phyloP scores from a whole-genome alignment of 2,329 filamentous ascomycete genomes.

The Pseudogymnoascus sp. region DNA sequence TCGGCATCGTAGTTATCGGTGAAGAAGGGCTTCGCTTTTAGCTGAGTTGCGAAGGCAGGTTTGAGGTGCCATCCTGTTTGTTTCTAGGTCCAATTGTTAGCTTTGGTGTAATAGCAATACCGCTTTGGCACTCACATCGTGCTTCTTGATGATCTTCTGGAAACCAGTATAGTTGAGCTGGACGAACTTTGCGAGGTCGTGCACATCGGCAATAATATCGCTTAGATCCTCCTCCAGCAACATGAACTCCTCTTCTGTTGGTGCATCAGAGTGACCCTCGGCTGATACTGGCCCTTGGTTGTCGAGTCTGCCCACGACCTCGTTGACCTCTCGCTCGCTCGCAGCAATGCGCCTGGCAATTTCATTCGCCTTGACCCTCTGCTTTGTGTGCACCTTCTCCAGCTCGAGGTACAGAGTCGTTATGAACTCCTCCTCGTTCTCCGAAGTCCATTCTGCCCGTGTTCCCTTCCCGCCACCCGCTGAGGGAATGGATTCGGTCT shows the following conservation, averaged over 20 bases:
- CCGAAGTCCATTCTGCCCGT: conserved; percentile 73
- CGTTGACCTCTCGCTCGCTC: conserved; percentile 81
- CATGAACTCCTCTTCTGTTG: conserved; percentile 87
- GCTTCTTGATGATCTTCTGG: conserved; percentile 99
- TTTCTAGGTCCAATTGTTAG: conserved; percentile 53
- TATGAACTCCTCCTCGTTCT: conserved; percentile 86
- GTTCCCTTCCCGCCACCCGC: conserved; percentile 41
- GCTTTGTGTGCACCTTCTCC: conserved; percentile 96
- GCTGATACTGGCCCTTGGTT: conserved; percentile 42
- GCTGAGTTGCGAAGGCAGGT: conserved; percentile 87
- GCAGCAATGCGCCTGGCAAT: conserved; percentile 84
- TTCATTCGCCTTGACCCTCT: conserved; percentile 94
- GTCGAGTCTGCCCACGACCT: conserved; percentile 72
- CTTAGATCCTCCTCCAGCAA: conserved; percentile 89
- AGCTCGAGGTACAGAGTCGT: conserved; percentile 81
- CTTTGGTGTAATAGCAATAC: background rate
- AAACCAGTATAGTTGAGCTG: conserved; percentile 98
- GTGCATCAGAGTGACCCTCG: conserved; percentile 42
- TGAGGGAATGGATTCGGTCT: conserved; percentile 56
- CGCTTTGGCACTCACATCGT: conserved; percentile 61
- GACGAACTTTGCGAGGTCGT: conserved; percentile 96
- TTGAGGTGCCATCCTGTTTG: conserved; percentile 86
- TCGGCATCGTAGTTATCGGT: conserved; percentile 98
- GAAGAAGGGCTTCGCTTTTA: conserved; percentile 97
- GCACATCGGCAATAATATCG: conserved; percentile 96